Evolutionary conservation across 163 green algal genomes (phyloP).

Genomic region (Chloromonas sp.): DNA sequence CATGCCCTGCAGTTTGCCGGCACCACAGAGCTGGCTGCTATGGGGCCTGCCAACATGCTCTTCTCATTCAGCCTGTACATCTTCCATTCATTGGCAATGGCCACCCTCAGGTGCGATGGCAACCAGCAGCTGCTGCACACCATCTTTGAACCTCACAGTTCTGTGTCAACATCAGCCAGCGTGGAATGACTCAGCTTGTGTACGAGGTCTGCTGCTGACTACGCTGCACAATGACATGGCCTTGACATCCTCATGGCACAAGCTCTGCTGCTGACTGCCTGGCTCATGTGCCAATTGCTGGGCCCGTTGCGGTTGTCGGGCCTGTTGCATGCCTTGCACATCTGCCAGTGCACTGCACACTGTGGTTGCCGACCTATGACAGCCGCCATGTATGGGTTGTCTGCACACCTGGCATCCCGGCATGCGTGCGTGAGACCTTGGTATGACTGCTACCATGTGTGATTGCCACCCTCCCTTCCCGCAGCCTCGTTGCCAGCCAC

Average conservation of each 20-base stretch:
- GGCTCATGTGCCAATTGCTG: too few species aligned
- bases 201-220: too few species aligned
- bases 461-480: background rate
- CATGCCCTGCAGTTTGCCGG: constrained; percentile 44
- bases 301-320: too few species aligned
- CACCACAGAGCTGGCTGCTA: constrained; percentile 58
- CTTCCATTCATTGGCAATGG: background rate
- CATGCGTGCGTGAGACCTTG: too few species aligned
- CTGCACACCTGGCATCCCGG: too few species aligned
- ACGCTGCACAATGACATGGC: too few species aligned
- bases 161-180: background rate
- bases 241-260: too few species aligned
- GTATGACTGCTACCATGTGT: background rate
- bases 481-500: background rate
- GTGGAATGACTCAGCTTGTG: background rate
- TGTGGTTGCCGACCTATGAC: too few species aligned
- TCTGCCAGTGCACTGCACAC: too few species aligned
- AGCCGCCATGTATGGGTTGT: too few species aligned
- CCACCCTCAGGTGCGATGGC: background rate
- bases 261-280: too few species aligned
- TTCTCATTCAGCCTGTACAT: constrained; percentile 39
- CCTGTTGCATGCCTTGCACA: too few species aligned
- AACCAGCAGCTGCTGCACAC: background rate
- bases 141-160: background rate
- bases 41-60: constrained; percentile 68